Evolutionary conservation across 2,329 filamentous ascomycete genomes (phyloP), one percentile per base, ranked within the genome.

Genomic region (Periconia sp.): DNA sequence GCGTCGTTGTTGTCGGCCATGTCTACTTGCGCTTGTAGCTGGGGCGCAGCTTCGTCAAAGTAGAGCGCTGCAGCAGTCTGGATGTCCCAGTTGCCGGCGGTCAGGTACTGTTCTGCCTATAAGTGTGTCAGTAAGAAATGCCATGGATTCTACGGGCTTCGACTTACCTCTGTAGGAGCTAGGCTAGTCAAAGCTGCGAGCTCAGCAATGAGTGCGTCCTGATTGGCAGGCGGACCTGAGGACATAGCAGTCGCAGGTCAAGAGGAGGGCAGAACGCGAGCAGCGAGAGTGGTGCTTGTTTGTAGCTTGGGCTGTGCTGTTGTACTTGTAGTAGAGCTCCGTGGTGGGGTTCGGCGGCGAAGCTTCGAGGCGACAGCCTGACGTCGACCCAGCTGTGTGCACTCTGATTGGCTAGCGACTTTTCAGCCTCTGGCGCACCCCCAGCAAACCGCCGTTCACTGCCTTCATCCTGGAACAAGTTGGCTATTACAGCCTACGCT

Each of bases 41-140:
- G 53, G 39, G 59, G 56, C 16, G 55, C 50, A 15, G 57, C 56
- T 38, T 68, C 66, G 37, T 73, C 72, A 50, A 70, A 77, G 69
- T 66, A 77, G 49, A 76, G 69, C 8, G 63, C 59, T 33, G 73
- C 69, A 28, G 76, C 74, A 48, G 72, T 63, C 40, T 73, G 69
- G 29, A 78, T 61, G 46, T 77, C 68, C 59, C 75, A 75, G 67
- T 77, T 69, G 42, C 69, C 64, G 7, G 72, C 63, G 50, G 58
- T 61, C 38, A 78, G 67, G 43, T 70, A 70, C 34, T 66, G 64
- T 62, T 75, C 70, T 30, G 75, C 75, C 75, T 78, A 40, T 31
- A 29, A 31, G 4, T 15, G 42, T 30, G 54, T 68, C 57, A 65
- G 59, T 54, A 46, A 54, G 42, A 46, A 7, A 25, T 10, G 31